phyloP scores from a whole-genome alignment of 108 stramenopile genomes.

The Nannochloropsis salina region DNA sequence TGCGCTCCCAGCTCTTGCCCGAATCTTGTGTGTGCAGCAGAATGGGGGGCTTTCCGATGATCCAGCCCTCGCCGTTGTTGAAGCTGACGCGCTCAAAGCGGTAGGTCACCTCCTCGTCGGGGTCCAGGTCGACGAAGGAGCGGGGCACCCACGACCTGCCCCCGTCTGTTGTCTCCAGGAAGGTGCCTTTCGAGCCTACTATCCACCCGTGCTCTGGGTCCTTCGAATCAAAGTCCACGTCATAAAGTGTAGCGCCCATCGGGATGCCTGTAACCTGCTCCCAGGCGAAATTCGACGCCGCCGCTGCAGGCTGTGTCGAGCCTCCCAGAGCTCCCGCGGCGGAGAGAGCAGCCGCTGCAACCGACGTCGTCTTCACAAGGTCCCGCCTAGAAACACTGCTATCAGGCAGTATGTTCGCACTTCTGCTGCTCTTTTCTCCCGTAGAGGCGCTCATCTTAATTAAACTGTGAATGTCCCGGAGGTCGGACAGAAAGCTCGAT shows the following conservation, averaged over 20 bases:
- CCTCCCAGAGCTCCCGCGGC: not conserved
- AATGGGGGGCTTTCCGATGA: constrained; percentile 87
- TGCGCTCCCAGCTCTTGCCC: constrained; percentile 89
- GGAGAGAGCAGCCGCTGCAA: constrained; percentile 7
- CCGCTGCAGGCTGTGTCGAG: constrained; percentile 21
- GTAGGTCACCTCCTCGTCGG: constrained; percentile 82
- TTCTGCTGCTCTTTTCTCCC: not conserved
- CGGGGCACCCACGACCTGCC: constrained; percentile 84
- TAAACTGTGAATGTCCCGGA: not conserved
- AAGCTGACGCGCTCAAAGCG: constrained; percentile 67
- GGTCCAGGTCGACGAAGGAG: constrained; percentile 86
- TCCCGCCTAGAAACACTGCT: not conserved
- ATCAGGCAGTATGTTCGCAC: not conserved
- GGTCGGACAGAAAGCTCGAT: too few relatives aligned
- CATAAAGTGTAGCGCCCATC: constrained; percentile 79
- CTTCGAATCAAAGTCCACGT: constrained; percentile 82
- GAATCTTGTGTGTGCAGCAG: constrained; percentile 85
- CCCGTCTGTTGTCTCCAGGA: constrained; percentile 90
- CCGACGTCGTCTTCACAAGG: not conserved
- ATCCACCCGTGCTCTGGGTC: constrained; percentile 77
- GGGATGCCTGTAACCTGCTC: constrained; percentile 64
- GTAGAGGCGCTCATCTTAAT: constrained; percentile 6
- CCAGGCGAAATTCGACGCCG: constrained; percentile 57
- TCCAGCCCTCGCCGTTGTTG: constrained; percentile 85
- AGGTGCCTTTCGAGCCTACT: constrained; percentile 92